Conservation (phyloP, 2,329 filamentous ascomycete genomes). For the Madurella mycetomatis region DNA sequence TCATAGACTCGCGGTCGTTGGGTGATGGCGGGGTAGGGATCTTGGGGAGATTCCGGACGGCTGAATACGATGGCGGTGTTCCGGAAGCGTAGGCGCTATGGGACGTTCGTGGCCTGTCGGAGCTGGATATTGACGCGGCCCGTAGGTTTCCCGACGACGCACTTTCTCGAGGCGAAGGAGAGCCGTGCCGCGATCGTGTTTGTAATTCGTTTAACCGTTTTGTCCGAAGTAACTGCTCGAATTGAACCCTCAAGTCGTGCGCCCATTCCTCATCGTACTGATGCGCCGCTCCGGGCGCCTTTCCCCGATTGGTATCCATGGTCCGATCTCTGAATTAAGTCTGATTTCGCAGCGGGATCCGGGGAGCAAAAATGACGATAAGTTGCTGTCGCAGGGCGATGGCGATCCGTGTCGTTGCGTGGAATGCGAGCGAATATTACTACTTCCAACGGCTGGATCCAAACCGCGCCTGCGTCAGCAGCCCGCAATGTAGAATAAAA, state of each 20-base stretch:
- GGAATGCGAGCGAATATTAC: conserved; percentile 1
- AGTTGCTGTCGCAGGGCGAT: conserved; percentile 8
- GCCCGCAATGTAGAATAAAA: conserved; percentile 5
- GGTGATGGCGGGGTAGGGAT: conserved; percentile 68
- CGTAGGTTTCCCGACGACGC: conserved; percentile 47
- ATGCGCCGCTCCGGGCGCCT: conserved; percentile 26
- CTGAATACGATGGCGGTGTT: conserved; percentile 46
- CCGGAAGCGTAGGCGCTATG: conserved; percentile 30
- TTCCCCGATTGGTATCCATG: conserved; percentile 30
- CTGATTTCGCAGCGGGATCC: not conserved
- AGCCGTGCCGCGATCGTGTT: conserved; percentile 54
- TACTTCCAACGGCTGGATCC: conserved; percentile 7
- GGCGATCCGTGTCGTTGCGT: not conserved
- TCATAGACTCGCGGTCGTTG: conserved; percentile 62
- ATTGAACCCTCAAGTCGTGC: conserved; percentile 72
- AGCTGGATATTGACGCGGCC: conserved; percentile 36
- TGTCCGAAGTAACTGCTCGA: conserved; percentile 80
- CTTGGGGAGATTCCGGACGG: conserved; percentile 47
- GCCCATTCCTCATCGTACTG: conserved; percentile 70
- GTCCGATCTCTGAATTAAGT: conserved; percentile 10
- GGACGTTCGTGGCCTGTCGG: conserved; percentile 45
- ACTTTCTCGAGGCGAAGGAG: conserved; percentile 50
- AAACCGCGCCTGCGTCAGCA: conserved; percentile 12
- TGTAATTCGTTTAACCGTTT: conserved; percentile 83
- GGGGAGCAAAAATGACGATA: not conserved